Conservation (phyloP, 805 yeast genomes). For the Candida corydali region DNA sequence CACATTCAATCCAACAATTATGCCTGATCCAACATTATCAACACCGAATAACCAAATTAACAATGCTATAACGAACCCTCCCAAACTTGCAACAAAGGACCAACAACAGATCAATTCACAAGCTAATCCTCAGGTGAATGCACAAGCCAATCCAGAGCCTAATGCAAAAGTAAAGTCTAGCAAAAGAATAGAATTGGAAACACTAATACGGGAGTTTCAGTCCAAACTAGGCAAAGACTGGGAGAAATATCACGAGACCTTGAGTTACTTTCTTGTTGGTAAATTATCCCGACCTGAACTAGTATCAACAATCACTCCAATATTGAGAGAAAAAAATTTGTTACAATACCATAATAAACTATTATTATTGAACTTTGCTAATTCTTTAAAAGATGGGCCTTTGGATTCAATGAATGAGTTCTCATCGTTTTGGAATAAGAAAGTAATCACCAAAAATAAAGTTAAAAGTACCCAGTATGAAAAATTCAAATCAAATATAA, state of each 20-base stretch:
- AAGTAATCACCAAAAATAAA: slow-evolving; percentile 43
- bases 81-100: too few relatives aligned
- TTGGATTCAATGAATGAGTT: slow-evolving; percentile 45
- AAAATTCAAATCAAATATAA: slow-evolving; percentile 75
- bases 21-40: too few relatives aligned
- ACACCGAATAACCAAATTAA: too few relatives aligned
- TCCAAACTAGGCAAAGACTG: slow-evolving; percentile 71
- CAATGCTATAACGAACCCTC: too few relatives aligned
- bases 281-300: slow-evolving; percentile 75
- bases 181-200: slow-evolving; percentile 33
- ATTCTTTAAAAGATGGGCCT: slow-evolving; percentile 74
- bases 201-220: slow-evolving; percentile 69
- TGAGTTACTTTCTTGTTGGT: slow-evolving; percentile 74
- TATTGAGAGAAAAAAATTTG: slow-evolving; percentile 42
- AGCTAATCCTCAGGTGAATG: too few relatives aligned
- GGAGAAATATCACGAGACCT: slow-evolving; percentile 80
- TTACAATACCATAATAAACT: slow-evolving; percentile 77
- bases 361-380: slow-evolving; percentile 76
- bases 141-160: neutral
- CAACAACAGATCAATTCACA: too few relatives aligned
- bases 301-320: slow-evolving; percentile 50
- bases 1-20: too few relatives aligned
- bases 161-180: slow-evolving; percentile 9
- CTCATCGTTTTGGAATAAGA: slow-evolving; percentile 45
- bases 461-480: slow-evolving; percentile 71